Conservation (phyloP, 1,139 yeast genomes). For the Saccharomyces hybrid region DNA sequence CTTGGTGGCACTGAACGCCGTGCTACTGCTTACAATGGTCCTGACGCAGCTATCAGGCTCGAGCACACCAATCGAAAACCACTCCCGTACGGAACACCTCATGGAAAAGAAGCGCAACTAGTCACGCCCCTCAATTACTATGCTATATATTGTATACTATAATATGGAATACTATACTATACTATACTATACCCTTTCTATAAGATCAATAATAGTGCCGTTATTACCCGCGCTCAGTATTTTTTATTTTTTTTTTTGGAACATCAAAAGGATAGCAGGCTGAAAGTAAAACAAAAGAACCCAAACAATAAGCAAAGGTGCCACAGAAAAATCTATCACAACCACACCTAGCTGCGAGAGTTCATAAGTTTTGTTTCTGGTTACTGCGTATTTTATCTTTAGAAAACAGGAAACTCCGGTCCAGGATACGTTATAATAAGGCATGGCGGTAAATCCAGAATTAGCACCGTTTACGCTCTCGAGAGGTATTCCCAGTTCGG, state of each 20-base stretch:
- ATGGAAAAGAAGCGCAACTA: neutral
- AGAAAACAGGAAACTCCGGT: neutral
- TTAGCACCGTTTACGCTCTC: neutral
- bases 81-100: neutral
- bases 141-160: neutral
- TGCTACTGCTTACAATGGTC: constrained; percentile 11
- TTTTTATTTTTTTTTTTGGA: neutral
- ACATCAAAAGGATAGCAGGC: neutral
- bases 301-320: neutral
- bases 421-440: neutral
- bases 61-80: neutral
- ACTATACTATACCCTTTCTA: neutral
- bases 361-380: neutral
- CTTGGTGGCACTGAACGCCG: constrained; percentile 17
- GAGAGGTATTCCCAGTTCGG: neutral
- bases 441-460: neutral
- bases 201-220: neutral
- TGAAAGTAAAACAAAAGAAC: neutral
- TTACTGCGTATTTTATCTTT: neutral
- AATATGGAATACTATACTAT: neutral
- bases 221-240: neutral
- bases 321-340: neutral
- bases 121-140: too few species aligned
- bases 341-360: neutral
- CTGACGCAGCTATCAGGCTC: neutral